These are phyloP conservation scores for Tylopilus felleus DNA, from an alignment of 768 basidiomycete species.

Conservation along the genomic window DNA sequence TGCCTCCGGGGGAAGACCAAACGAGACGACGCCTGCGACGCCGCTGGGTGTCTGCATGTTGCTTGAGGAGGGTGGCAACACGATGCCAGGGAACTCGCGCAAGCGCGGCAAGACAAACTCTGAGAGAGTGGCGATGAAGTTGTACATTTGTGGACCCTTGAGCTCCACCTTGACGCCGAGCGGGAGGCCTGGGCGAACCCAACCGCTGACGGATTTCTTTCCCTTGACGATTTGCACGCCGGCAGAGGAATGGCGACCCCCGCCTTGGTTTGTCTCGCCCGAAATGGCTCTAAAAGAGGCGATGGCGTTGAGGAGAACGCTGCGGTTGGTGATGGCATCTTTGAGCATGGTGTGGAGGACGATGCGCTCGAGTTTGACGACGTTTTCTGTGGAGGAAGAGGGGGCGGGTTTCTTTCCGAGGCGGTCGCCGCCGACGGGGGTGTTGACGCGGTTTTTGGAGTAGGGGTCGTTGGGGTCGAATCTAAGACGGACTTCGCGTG, in stretches of 20 bases:
- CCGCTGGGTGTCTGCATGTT: slow-evolving; percentile 69
- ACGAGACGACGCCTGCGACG: slow-evolving; percentile 83
- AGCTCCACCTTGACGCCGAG: slow-evolving; percentile 88
- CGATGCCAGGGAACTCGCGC: slow-evolving; percentile 83
- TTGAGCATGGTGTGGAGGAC: slow-evolving; percentile 86
- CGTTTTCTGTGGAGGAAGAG: slow-evolving; percentile 61
- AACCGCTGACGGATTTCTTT: slow-evolving; percentile 68
- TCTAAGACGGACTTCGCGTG: slow-evolving; percentile 57
- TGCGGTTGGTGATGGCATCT: slow-evolving; percentile 67
- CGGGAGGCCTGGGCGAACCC: slow-evolving; percentile 81
- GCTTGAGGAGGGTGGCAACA: slow-evolving; percentile 71
- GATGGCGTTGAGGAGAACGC: slow-evolving; percentile 75
- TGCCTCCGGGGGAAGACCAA: slow-evolving; percentile 80
- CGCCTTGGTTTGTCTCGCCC: slow-evolving; percentile 74
- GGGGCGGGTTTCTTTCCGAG: slow-evolving; percentile 66
- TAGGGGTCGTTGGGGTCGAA: slow-evolving; percentile 83
- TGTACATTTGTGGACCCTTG: slow-evolving; percentile 90
- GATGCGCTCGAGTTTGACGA: slow-evolving; percentile 78
- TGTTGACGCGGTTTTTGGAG: slow-evolving; percentile 71
- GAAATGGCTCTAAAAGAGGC: slow-evolving; percentile 86
- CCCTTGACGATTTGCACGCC: slow-evolving; percentile 80
- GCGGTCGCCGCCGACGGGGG: slow-evolving; percentile 68
- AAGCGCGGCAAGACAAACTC: slow-evolving; percentile 96
- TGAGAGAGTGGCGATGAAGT: slow-evolving; percentile 81
- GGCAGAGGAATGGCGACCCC: slow-evolving; percentile 61